These are phyloP conservation scores for Agaricus subrufescens DNA, from an alignment of 768 basidiomycete species.

Conservation along the genomic window DNA sequence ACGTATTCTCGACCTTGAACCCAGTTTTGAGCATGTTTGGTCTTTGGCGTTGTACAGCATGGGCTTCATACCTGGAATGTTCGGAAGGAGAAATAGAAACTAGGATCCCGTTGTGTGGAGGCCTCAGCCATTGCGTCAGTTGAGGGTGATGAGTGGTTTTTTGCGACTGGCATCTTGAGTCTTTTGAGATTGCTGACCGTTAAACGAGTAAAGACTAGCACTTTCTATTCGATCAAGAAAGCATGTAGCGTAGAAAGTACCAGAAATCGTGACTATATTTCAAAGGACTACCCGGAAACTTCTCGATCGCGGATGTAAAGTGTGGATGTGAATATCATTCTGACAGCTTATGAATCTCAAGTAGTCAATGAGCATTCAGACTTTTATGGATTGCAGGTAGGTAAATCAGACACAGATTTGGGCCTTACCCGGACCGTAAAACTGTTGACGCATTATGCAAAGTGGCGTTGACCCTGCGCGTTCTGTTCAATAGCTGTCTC, in stretches of 20 bases:
- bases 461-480: too few species aligned
- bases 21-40: background rate
- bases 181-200: too few species aligned
- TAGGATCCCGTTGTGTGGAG: background rate
- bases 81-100: constrained; percentile 8
- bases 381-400: too few species aligned
- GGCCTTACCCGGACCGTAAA: too few species aligned
- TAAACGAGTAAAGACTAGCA: background rate
- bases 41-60: background rate
- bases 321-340: too few species aligned
- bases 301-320: too few species aligned
- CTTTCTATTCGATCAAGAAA: background rate
- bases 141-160: background rate
- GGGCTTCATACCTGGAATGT: constrained; percentile 4
- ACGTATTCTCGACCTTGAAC: constrained; percentile 5
- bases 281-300: background rate
- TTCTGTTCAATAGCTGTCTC: too few species aligned
- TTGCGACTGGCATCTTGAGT: too few species aligned
- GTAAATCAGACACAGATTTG: too few species aligned
- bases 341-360: too few species aligned
- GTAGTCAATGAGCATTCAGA: too few species aligned
- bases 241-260: background rate
- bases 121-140: background rate
- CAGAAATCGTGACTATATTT: background rate
- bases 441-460: too few species aligned